Conservation (phyloP, 1,284 basidiomycete genomes). For the Agroathelia rolfsii region DNA sequence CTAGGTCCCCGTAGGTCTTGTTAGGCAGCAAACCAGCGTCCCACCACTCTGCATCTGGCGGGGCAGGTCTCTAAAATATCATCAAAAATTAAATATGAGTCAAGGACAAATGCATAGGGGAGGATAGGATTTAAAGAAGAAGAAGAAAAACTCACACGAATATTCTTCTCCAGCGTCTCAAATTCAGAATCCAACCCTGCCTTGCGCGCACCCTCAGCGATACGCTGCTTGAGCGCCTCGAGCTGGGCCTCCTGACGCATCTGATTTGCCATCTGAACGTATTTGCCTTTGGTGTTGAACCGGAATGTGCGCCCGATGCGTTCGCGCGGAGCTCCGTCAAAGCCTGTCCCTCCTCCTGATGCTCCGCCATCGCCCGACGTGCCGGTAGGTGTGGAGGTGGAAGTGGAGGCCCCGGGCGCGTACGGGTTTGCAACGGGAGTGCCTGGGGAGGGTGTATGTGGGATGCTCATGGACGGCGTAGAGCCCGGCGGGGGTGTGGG, state of each 20-base stretch:
- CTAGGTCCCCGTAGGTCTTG: constrained; percentile 74
- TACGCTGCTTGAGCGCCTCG: constrained; percentile 86
- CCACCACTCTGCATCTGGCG: too few species aligned
- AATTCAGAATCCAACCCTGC: constrained; percentile 91
- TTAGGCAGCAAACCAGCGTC: constrained; percentile 80
- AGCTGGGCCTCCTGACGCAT: constrained; percentile 79
- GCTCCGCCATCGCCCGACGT: constrained; percentile 28
- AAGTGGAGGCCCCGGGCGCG: constrained; percentile 40
- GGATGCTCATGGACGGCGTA: constrained; percentile 32
- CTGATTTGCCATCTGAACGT: constrained; percentile 76
- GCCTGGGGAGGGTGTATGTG: constrained; percentile 16
- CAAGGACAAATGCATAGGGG: too few species aligned
- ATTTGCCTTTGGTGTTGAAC: constrained; percentile 89
- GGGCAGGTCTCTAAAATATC: too few species aligned
- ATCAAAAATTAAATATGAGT: constrained; percentile 21
- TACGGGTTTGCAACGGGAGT: constrained; percentile 66
- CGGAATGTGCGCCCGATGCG: constrained; percentile 64
- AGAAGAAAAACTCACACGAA: constrained; percentile 52
- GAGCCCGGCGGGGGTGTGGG: constrained; percentile 55
- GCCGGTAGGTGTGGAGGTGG: constrained; percentile 38
- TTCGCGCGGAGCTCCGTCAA: constrained; percentile 64
- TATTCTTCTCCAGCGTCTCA: constrained; percentile 79
- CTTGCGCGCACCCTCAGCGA: constrained; percentile 85
- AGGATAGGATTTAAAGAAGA: constrained; percentile 5
- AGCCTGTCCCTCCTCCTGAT: too few species aligned